phyloP scores from a whole-genome alignment of 352 stramenopile genomes.

The Halophytophthora batemanensis region DNA sequence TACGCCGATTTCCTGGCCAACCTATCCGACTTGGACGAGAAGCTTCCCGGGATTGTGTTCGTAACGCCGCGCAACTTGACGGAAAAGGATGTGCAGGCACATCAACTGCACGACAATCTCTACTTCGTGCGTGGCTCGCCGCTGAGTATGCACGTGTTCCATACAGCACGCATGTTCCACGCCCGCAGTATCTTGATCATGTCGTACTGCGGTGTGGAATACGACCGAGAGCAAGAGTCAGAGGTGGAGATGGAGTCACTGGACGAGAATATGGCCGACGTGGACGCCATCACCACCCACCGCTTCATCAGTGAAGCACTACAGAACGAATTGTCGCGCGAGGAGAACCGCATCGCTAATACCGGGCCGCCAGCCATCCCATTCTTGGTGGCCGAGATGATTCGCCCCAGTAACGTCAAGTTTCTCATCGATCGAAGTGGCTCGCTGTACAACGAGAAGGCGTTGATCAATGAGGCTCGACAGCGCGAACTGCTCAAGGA shows the following conservation, averaged over 20 bases:
- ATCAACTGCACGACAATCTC: constrained; percentile 41
- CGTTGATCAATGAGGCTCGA: constrained; percentile 28
- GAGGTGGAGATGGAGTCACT: constrained; percentile 30
- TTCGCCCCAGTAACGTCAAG: constrained; percentile 68
- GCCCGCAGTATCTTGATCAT: constrained; percentile 72
- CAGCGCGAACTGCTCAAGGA: constrained; percentile 49
- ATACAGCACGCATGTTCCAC: constrained; percentile 50
- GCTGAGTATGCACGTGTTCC: constrained; percentile 55
- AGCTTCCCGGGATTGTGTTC: constrained; percentile 41
- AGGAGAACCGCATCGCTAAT: constrained; percentile 10
- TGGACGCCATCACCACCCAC: constrained; percentile 75
- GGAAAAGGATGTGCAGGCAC: constrained; percentile 45
- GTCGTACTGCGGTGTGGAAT: constrained; percentile 52
- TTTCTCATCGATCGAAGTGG: constrained; percentile 57
- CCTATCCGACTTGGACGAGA: constrained; percentile 45
- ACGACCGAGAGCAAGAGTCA: constrained; percentile 23
- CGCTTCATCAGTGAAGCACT: constrained; percentile 73
- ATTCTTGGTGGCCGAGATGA: constrained; percentile 70
- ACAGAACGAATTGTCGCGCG: constrained; percentile 31
- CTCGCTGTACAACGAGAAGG: constrained; percentile 41
- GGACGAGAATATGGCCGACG: constrained; percentile 76
- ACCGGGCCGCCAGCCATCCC: constrained; percentile 26
- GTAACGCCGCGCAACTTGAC: constrained; percentile 47
- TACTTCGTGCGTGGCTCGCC: constrained; percentile 74
- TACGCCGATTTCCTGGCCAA: constrained; percentile 54